Conservation (phyloP, 2,329 filamentous ascomycete genomes). For the Dryadomyces quercivorus region DNA sequence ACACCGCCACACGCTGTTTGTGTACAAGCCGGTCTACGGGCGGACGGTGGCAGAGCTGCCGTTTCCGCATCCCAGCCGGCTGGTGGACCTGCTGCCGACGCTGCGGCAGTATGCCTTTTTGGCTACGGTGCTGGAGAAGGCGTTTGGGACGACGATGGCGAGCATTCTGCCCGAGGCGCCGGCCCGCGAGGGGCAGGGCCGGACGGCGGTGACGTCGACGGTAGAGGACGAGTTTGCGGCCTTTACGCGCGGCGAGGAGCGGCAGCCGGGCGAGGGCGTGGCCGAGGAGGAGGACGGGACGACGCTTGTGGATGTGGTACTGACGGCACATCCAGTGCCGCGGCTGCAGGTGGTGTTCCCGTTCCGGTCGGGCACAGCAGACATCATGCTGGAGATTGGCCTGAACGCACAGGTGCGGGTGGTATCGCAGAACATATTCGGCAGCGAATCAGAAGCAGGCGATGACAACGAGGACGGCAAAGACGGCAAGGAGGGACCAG, state of each 20-base stretch:
- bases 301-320: slow-evolving; percentile 36
- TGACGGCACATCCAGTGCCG: slow-evolving; percentile 37
- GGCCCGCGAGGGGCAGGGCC: slow-evolving; percentile 7
- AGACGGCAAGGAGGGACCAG: neutral
- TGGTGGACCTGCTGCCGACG: slow-evolving; percentile 60
- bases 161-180: slow-evolving; percentile 11
- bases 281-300: slow-evolving; percentile 3
- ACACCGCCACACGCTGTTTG: slow-evolving; percentile 51
- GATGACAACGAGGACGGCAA: neutral
- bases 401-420: slow-evolving; percentile 48
- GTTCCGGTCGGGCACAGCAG: slow-evolving; percentile 32
- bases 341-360: slow-evolving; percentile 42
- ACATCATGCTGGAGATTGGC: slow-evolving; percentile 45
- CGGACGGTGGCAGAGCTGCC: slow-evolving; percentile 54
- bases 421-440: slow-evolving; percentile 43
- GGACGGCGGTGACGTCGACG: slow-evolving; percentile 12
- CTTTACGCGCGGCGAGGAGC: slow-evolving; percentile 4
- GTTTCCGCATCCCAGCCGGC: slow-evolving; percentile 66
- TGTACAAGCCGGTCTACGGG: slow-evolving; percentile 63
- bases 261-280: no score
- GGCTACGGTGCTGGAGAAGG: slow-evolving; percentile 49
- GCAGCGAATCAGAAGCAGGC: slow-evolving; percentile 10
- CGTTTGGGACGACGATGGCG: slow-evolving; percentile 34
- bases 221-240: slow-evolving; percentile 15
- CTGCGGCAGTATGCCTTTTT: slow-evolving; percentile 67